A percentile compares a stretch with the other conserved stretches of the same genome.
Evolutionary conservation across 345 rosid genomes (phyloP).

Genomic region (Clarkia xantiana): DNA sequence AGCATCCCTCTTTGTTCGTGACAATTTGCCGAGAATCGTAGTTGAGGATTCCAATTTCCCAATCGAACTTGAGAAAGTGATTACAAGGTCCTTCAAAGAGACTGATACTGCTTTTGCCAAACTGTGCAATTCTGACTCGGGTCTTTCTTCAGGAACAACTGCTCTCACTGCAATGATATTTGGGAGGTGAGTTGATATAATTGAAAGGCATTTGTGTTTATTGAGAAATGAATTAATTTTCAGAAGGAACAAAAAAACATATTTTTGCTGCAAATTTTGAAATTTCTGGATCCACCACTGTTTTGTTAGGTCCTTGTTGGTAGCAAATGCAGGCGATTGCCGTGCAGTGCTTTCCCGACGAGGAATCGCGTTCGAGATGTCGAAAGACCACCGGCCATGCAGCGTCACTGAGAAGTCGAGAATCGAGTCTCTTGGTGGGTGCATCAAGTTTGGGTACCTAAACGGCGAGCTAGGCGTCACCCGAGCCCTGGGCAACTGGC

Average conservation of each 20-base stretch:
- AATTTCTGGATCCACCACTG: neutral
- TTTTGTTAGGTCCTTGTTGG: constrained; percentile 44
- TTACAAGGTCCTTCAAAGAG: constrained; percentile 51
- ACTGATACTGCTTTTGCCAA: constrained; percentile 60
- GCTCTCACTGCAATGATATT: constrained; percentile 73
- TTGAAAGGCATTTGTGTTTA: no score
- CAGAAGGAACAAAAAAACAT: no score
- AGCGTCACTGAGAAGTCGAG: constrained; percentile 40
- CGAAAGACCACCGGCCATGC: constrained; percentile 62
- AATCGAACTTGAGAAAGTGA: constrained; percentile 47
- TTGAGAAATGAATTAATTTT: no score
- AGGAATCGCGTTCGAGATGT: constrained; percentile 60
- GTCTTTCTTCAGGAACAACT: constrained; percentile 68
- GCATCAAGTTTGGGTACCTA: constrained; percentile 47
- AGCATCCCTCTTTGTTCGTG: constrained; percentile 61
- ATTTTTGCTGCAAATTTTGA: neutral
- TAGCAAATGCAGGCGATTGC: constrained; percentile 94
- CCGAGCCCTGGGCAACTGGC: constrained; percentile 77
- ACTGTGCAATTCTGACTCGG: constrained; percentile 31
- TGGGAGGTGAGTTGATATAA: constrained; percentile 70
- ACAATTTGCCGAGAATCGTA: constrained; percentile 63
- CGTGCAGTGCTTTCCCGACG: constrained; percentile 59
- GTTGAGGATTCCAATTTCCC: constrained; percentile 73
- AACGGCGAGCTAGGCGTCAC: constrained; percentile 62
- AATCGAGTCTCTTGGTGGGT: constrained; percentile 57